Evolutionary conservation across 441 rosid genomes (phyloP).

Genomic region (Geranium incanum): DNA sequence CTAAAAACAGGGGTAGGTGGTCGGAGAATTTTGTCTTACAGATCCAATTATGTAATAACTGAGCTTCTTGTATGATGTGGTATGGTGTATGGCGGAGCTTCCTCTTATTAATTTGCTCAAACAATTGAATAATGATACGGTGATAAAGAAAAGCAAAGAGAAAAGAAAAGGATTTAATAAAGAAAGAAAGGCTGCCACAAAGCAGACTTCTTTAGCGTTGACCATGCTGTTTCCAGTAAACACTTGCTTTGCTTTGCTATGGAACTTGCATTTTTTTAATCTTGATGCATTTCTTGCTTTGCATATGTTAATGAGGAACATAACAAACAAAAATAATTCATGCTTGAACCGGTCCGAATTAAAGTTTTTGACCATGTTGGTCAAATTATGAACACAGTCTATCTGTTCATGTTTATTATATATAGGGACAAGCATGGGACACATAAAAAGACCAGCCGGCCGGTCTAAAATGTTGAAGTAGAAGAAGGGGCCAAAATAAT

Average conservation of each 20-base stretch:
- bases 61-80: neutral
- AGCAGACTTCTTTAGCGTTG: constrained; percentile 23
- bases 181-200: constrained; percentile 23
- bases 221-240: constrained; percentile 19
- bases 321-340: too few relatives aligned
- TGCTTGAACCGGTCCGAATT: too few relatives aligned
- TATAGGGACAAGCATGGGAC: too few relatives aligned
- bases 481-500: too few relatives aligned
- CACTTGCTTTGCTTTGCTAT: neutral
- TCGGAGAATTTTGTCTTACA: constrained; percentile 28
- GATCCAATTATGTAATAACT: constrained; percentile 15
- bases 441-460: too few relatives aligned
- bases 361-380: too few relatives aligned
- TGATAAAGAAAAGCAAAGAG: constrained; percentile 5
- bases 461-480: too few relatives aligned
- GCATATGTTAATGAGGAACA: too few relatives aligned
- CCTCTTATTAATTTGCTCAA: constrained; percentile 22
- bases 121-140: constrained; percentile 23
- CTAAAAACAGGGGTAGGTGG: constrained; percentile 22
- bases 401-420: too few relatives aligned
- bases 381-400: too few relatives aligned
- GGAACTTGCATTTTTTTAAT: too few relatives aligned
- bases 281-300: too few relatives aligned
- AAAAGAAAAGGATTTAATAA: neutral
- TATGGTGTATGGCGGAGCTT: constrained; percentile 9